Base-by-base conservation (phyloP, 331 rosid genomes). In the Acacia concinna region DNA sequence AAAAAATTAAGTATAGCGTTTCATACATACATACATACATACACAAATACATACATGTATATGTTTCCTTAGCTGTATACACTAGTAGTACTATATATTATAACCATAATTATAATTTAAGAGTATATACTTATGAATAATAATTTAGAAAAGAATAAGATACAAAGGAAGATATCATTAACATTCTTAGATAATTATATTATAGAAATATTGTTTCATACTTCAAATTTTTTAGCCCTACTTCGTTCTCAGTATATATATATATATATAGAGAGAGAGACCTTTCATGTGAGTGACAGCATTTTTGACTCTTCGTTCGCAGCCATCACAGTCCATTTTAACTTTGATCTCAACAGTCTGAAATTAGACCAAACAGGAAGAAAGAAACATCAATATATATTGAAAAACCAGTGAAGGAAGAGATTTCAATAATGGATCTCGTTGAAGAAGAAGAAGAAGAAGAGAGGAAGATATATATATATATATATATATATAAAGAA, bases 271-370 rank as follows among this genome's bases (percentile, higher is more conserved):
- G 47, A 28, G 81, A 73, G 41, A 52, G 37, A 73, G 57, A 93
- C 97, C 98, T 93, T 84, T 91, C 89, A 93, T 88, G 62, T 79
- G 59, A 54, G 92, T 85, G 41, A 90, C 92, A 38, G 94, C 92
- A 63, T 90, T 81, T 87, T 87, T 85, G 49, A 93, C 92, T 85
- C 85, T 87, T 78, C 98, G 78, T 89, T 93, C 98, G 65, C 98
- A 93, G 35, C 98, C 97, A 88, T 92, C 97, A 30, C 97, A 92
- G 79, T 92, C 97, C 91, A 92, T 92, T 86, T 92, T 92, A 34
- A 91, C 92, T 85, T 91, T 91, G 87, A 91, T 90, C 78, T 91
- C 94, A 37, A 90, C 97, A 51, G 89, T 92, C 97, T 92, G 85
- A 43, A 46, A 70, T 43, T 31, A 13, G 5, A 67, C 15, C 6